Evolutionary conservation across 495 filamentous ascomycete genomes (phyloP), one percentile per base, ranked within the genome.

Genomic region (Aspergillus haitiensis): DNA sequence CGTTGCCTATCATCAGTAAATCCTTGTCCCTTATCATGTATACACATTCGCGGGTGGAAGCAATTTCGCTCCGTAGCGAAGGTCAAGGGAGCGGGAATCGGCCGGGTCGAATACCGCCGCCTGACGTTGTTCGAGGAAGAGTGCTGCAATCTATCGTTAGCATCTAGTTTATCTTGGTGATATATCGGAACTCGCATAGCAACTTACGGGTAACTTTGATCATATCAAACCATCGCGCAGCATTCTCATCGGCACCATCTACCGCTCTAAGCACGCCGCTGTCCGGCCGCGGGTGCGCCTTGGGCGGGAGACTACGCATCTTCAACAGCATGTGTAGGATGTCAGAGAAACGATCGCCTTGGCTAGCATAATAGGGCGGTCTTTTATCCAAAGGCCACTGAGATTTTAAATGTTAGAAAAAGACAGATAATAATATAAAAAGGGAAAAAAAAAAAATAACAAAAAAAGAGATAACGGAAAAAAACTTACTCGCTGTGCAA

Each of bases 341-440:
- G 37, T 90, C 82, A 2, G 87, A 82, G 48, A 94, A 86, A 34
- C 82, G 82, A 36, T 89, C 83, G 47, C 88, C 89, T 75, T 94
- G 89, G 63, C 79, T 81, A 9, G 81, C 83, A 62, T 86, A 91
- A 59, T 76, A 80, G 0, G 76, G 75, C 0, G 89, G 88, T 4
- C 83, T 82, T 61, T 84, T 84, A 62, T 88, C 84, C 15, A 95
- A 75, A 1, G 90, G 89, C 89, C 90, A 95, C 70, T 79, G 46
- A n/a, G 9, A 27, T 13, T 16, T 58, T n/a, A n/a, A 11, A 3
- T 16, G 47, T 48, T 21, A 63, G 53, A 42, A 21, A 18, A 31
- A 37, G 40, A 32, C 51, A 37, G 13, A 42, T 40, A 34, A 16
- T 31, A 44, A 5, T n/a, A 35, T 47, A n/a, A 9, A 58, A 21